phyloP scores from a whole-genome alignment of 2,329 filamentous ascomycete genomes.

The Aspergillus pseudoglaucus region DNA sequence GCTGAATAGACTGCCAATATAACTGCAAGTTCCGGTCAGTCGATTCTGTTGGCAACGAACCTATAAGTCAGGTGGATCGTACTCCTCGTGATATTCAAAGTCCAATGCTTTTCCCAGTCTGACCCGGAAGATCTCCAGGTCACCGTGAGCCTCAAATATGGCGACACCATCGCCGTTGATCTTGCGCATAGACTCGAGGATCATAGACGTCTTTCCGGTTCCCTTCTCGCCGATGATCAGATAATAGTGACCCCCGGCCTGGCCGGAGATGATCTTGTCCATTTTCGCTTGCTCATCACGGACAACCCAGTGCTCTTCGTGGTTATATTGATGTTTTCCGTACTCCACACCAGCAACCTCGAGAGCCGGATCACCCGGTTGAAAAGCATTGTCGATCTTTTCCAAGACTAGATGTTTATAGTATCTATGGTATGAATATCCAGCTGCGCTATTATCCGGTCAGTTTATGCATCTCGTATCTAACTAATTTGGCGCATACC shows the following conservation, averaged over 20 bases:
- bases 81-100: conserved; percentile 92
- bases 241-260: conserved; percentile 74
- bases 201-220: conserved; percentile 93
- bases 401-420: conserved; percentile 88
- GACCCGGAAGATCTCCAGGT: conserved; percentile 90
- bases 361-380: conserved; percentile 82
- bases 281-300: conserved; percentile 76
- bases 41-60: too few relatives aligned
- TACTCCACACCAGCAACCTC: conserved; percentile 60
- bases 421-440: conserved; percentile 69
- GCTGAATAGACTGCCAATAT: conserved; percentile 88
- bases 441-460: conserved; percentile 46
- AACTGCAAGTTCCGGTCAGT: conserved; percentile 20
- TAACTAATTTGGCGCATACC: conserved; percentile 29
- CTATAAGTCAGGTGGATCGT: too few relatives aligned
- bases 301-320: conserved; percentile 67
- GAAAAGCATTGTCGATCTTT: conserved; percentile 90
- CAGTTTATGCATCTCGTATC: conserved; percentile 3
- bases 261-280: conserved; percentile 73
- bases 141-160: conserved; percentile 94
- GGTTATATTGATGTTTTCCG: conserved; percentile 31
- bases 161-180: conserved; percentile 81
- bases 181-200: conserved; percentile 91
- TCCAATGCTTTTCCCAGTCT: conserved; percentile 88
- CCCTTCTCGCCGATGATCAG: conserved; percentile 92